Evolutionary conservation across 148 eudicot species (phyloP).

Genomic region (Silene conica): DNA sequence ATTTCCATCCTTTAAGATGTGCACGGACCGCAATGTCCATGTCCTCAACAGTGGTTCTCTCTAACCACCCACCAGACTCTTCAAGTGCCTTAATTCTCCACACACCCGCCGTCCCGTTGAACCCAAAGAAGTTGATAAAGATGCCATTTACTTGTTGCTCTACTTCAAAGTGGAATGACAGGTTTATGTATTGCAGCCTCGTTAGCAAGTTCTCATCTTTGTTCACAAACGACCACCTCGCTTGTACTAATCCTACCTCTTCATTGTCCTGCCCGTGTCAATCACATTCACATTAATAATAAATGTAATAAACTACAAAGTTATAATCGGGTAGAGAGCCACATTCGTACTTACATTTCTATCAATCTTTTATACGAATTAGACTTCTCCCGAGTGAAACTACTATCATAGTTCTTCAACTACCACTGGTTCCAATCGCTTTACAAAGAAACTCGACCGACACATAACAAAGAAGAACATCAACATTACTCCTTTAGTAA

Average conservation of each 20-base stretch:
- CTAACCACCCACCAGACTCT: conserved; percentile 97
- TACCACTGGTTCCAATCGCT: not conserved
- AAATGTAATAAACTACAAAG: not conserved
- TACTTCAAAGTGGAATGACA: conserved; percentile 95
- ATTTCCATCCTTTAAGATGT: conserved; percentile 96
- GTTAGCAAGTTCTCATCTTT: conserved; percentile 90
- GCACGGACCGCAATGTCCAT: conserved; percentile 99
- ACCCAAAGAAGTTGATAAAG: conserved; percentile 90
- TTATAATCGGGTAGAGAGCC: not conserved
- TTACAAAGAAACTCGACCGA: not conserved
- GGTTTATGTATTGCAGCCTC: conserved; percentile 82
- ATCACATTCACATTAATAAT: conserved; percentile 11
- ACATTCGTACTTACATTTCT: not conserved
- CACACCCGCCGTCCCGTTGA: conserved; percentile 97
- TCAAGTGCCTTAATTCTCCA: conserved; percentile 97
- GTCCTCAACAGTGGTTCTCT: conserved; percentile 98
- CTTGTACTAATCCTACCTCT: conserved; percentile 89
- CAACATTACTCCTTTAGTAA: not conserved
- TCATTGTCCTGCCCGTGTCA: conserved; percentile 65
- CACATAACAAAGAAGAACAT: not conserved
- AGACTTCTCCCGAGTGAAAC: not conserved
- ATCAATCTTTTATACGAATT: not conserved
- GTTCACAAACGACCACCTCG: conserved; percentile 98
- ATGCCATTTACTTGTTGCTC: conserved; percentile 98
- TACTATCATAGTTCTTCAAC: not conserved